Percentiles rank a stretch among this genome's conserved stretches.
phyloP scores from a whole-genome alignment of 306 rosid genomes.

The Vigna reflexopilosa region DNA sequence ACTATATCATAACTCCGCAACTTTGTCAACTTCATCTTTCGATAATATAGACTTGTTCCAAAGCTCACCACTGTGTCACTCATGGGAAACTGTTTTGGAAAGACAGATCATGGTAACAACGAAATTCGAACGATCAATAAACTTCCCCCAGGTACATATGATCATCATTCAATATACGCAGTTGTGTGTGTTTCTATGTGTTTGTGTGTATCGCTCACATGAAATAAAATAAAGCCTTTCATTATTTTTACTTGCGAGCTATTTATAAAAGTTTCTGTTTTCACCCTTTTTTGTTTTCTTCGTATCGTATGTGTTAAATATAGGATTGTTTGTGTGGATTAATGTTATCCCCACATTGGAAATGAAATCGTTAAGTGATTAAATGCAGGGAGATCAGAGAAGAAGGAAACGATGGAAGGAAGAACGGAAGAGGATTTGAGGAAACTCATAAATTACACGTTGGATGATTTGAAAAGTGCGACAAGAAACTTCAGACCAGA shows the following conservation, averaged over 20 bases:
- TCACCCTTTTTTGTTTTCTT: neutral
- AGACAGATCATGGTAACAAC: neutral
- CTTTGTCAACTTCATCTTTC: constrained; percentile 11
- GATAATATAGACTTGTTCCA: neutral
- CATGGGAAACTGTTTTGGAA: constrained; percentile 48
- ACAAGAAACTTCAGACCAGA: constrained; percentile 82
- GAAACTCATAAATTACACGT: constrained; percentile 55
- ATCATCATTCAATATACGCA: neutral
- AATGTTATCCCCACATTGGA: neutral
- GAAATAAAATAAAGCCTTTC: too few species aligned
- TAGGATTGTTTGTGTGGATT: neutral
- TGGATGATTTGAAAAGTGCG: constrained; percentile 74
- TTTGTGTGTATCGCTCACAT: neutral
- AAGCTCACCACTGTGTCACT: neutral
- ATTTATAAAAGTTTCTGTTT: neutral
- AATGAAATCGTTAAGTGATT: neutral
- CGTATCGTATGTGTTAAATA: too few species aligned
- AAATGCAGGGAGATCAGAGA: neutral
- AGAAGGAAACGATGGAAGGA: neutral
- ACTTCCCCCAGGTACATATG: neutral
- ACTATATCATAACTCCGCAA: neutral
- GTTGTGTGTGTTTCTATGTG: neutral
- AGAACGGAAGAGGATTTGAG: neutral
- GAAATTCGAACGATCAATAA: neutral
- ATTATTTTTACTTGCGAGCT: too few species aligned